These are phyloP conservation scores for Forsythia viridissima DNA, from an alignment of 257 asterid species.

Conservation along the genomic window DNA sequence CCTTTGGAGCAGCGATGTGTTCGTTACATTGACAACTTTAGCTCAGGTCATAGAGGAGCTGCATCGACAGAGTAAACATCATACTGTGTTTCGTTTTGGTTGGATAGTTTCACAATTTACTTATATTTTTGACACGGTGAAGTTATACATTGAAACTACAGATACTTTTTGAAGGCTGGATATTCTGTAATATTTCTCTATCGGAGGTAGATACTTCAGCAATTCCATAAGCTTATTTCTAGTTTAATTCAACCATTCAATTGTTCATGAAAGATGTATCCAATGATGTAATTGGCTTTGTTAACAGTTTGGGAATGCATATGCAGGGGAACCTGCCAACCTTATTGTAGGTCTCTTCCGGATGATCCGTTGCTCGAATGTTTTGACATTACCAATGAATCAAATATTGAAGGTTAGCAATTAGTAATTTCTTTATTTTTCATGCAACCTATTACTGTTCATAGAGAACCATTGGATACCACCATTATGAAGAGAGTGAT, in stretches of 20 bases:
- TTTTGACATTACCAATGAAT: slow-evolving; percentile 52
- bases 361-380: slow-evolving; percentile 89
- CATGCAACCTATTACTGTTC: background rate
- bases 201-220: slow-evolving; percentile 56
- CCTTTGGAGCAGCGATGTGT: slow-evolving; percentile 93
- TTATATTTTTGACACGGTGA: slow-evolving; percentile 10
- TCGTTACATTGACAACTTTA: slow-evolving; percentile 91
- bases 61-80: slow-evolving; percentile 85
- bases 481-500: background rate
- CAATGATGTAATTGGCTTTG: background rate
- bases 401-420: slow-evolving; percentile 62
- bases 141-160: slow-evolving; percentile 37
- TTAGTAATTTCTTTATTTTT: slow-evolving; percentile 10
- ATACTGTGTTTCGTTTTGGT: slow-evolving; percentile 2
- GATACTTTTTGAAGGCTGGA: slow-evolving; percentile 88
- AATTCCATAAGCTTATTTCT: background rate
- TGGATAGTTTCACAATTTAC: slow-evolving; percentile 1
- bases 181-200: slow-evolving; percentile 86
- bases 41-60: slow-evolving; percentile 98
- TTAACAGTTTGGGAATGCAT: slow-evolving; percentile 7
- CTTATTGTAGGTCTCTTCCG: slow-evolving; percentile 81
- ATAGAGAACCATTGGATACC: background rate
- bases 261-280: background rate
- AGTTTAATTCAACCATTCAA: slow-evolving; percentile 5
- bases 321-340: slow-evolving; percentile 89